phyloP scores from a whole-genome alignment of 2,329 filamentous ascomycete species.

The Camillea tinctor region DNA sequence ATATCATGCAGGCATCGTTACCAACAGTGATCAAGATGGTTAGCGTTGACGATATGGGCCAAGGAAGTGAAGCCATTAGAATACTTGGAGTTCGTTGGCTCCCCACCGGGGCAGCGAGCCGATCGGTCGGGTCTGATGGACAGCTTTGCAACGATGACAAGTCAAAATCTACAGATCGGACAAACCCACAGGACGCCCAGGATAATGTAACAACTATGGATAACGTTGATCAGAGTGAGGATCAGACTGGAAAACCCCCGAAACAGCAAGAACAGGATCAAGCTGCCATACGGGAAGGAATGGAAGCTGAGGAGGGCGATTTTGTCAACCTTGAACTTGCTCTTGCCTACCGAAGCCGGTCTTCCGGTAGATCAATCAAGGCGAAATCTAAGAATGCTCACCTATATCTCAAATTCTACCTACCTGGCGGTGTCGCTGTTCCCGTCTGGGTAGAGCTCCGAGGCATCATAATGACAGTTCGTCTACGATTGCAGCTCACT shows the following conservation, averaged over 20 bases:
- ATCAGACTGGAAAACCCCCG: slow-evolving; percentile 33
- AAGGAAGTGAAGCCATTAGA: slow-evolving; percentile 69
- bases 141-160: slow-evolving; percentile 47
- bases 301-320: slow-evolving; percentile 75
- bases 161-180: slow-evolving; percentile 47
- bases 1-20: slow-evolving; percentile 76
- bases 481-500: slow-evolving; percentile 68
- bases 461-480: slow-evolving; percentile 68
- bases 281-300: slow-evolving; percentile 49
- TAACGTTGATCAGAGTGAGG: slow-evolving; percentile 29
- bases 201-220: slow-evolving; percentile 27
- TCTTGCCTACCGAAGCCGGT: slow-evolving; percentile 68
- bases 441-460: slow-evolving; percentile 74
- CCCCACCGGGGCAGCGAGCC: slow-evolving; percentile 66
- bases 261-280: slow-evolving; percentile 39
- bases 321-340: slow-evolving; percentile 76
- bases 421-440: slow-evolving; percentile 52
- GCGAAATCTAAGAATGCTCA: slow-evolving; percentile 70
- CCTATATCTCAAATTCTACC: slow-evolving; percentile 69
- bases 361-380: slow-evolving; percentile 57
- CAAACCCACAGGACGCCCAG: slow-evolving; percentile 38
- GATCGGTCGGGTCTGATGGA: slow-evolving; percentile 59
- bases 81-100: slow-evolving; percentile 72
- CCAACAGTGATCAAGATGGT: slow-evolving; percentile 71
- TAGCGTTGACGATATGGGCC: slow-evolving; percentile 71